A percentile compares a stretch with the other conserved stretches of the same genome.
These are phyloP conservation scores for Poa annua DNA, from an alignment of 176 grass and related monocot genomes.

Conservation along the genomic window DNA sequence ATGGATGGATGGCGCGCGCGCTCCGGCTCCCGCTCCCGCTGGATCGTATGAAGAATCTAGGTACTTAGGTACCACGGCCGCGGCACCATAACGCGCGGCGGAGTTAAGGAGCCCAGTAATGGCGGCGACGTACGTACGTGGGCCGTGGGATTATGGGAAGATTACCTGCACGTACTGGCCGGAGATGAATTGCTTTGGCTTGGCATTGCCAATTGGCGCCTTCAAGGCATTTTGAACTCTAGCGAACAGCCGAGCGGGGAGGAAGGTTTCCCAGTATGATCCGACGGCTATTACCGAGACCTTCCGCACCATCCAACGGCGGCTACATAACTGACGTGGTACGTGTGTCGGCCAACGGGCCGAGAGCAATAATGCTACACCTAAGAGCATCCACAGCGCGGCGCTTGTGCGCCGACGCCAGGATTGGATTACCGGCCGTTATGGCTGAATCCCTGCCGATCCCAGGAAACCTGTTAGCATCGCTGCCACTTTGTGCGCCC, in stretches of 20 bases:
- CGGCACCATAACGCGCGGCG: slow-evolving; percentile 17
- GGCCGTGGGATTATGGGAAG: slow-evolving; percentile 24
- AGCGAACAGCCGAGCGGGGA: neutral
- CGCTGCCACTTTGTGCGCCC: no score
- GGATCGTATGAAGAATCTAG: neutral
- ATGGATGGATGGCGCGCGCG: neutral
- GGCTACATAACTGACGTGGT: neutral
- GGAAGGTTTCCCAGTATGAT: neutral
- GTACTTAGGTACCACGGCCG: slow-evolving; percentile 27
- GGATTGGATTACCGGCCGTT: no score
- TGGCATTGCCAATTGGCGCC: slow-evolving; percentile 14
- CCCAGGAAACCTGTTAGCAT: no score
- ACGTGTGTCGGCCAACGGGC: neutral
- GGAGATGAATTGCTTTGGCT: slow-evolving; percentile 21
- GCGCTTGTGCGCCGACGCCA: no score
- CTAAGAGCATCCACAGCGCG: no score
- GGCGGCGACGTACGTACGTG: slow-evolving; percentile 30
- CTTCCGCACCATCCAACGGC: neutral
- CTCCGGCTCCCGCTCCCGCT: neutral
- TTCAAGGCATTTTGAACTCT: neutral
- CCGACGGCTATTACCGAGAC: neutral
- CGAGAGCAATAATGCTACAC: no score
- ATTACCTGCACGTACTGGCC: slow-evolving; percentile 30
- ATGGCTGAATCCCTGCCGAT: no score
- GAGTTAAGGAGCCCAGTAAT: slow-evolving; percentile 39